phyloP scores from a whole-genome alignment of 1,139 yeast species.

The Diutina rugosa region DNA sequence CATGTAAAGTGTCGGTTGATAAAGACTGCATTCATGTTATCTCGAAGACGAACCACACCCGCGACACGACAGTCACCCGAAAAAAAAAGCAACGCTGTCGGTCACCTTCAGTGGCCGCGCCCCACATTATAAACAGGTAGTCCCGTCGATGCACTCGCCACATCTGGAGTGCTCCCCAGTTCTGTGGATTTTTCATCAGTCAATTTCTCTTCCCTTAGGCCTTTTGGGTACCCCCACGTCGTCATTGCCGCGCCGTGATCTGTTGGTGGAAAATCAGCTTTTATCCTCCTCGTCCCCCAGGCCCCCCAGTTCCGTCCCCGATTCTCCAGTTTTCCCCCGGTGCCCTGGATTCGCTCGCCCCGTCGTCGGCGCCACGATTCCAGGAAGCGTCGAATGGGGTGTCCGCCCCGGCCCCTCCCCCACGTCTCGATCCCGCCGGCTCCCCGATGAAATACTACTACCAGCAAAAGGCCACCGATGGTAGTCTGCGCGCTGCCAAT shows the following conservation, averaged over 20 bases:
- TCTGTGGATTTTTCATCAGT: not conserved
- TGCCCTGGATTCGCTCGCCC: not conserved
- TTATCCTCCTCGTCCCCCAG: no score
- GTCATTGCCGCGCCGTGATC: no score
- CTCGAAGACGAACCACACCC: not conserved
- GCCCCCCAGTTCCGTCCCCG: not conserved
- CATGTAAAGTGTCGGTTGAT: not conserved
- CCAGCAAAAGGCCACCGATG: not conserved
- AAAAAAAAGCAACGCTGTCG: not conserved
- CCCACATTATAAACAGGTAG: not conserved
- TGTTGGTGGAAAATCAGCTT: no score
- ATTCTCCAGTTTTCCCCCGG: not conserved
- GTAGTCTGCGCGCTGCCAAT: not conserved
- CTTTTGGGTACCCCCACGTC: not conserved
- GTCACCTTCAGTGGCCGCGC: not conserved
- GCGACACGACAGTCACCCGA: not conserved
- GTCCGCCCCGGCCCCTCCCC: not conserved
- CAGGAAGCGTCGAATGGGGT: not conserved
- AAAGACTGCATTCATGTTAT: not conserved
- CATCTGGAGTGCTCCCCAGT: not conserved
- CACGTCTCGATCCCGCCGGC: not conserved
- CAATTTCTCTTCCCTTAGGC: not conserved
- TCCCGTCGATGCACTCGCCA: not conserved
- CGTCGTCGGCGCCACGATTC: not conserved
- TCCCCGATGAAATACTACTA: not conserved